A percentile compares a stretch with the other conserved stretches of the same genome.
phyloP scores from a whole-genome alignment of 805 yeast species.

The Yamadazyma olivae region DNA sequence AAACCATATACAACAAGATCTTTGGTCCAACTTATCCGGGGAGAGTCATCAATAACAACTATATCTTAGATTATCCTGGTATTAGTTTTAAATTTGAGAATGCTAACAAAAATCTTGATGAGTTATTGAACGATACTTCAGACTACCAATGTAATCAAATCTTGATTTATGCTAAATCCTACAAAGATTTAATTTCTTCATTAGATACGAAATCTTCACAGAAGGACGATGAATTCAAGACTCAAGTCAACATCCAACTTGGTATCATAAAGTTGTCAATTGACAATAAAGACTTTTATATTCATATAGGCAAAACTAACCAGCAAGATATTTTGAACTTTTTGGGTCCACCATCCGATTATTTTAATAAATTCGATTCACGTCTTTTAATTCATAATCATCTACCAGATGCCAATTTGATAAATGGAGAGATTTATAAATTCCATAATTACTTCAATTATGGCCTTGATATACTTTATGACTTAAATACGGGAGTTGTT shows the following conservation, averaged over 20 bases:
- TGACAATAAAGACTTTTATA: slow-evolving; percentile 3
- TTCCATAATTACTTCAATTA: slow-evolving; percentile 55
- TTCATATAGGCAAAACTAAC: slow-evolving; percentile 41
- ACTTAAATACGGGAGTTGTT: slow-evolving; percentile 36
- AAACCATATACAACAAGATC: slow-evolving; percentile 49
- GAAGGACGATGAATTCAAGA: neutral
- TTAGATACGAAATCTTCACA: neutral
- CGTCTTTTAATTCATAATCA: slow-evolving; percentile 41
- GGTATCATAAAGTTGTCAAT: slow-evolving; percentile 22
- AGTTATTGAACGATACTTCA: slow-evolving; percentile 13
- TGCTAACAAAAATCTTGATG: slow-evolving; percentile 21
- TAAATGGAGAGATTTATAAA: slow-evolving; percentile 19
- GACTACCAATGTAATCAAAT: slow-evolving; percentile 1
- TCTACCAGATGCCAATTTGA: no score
- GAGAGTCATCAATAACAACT: slow-evolving; percentile 22
- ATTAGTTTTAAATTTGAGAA: slow-evolving; percentile 46
- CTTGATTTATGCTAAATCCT: neutral
- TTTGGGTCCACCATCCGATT: slow-evolving; percentile 59
- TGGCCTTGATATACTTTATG: slow-evolving; percentile 56
- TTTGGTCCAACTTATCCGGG: slow-evolving; percentile 69
- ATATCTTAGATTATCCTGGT: slow-evolving; percentile 55
- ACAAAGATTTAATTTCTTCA: neutral
- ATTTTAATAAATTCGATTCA: slow-evolving; percentile 43
- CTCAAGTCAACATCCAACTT: slow-evolving; percentile 13
- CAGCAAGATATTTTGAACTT: slow-evolving; percentile 47